These are phyloP conservation scores for Venturia nashicola DNA, from an alignment of 2,329 filamentous ascomycete genomes.

Conservation along the genomic window DNA sequence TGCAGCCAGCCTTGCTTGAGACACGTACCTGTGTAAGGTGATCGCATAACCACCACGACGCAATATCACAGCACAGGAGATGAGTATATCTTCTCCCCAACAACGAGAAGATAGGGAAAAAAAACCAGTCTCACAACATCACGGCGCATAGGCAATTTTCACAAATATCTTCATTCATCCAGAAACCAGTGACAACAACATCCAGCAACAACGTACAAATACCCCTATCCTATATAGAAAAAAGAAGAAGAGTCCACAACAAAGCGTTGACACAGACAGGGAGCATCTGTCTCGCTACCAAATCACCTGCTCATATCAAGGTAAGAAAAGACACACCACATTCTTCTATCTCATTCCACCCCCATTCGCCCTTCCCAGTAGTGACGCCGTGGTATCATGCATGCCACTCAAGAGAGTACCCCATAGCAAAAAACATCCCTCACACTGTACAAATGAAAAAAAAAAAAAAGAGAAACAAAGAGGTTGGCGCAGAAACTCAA, in stretches of 20 bases:
- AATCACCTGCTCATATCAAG: no score
- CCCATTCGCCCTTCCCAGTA: not conserved
- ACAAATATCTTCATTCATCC: not conserved
- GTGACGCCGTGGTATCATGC: slow-evolving; percentile 5
- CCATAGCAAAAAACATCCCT: not conserved
- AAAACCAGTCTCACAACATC: no score
- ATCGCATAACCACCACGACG: no score
- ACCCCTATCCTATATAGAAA: not conserved
- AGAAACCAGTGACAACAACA: not conserved
- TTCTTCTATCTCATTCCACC: not conserved
- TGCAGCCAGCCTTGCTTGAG: no score
- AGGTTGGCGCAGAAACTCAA: no score
- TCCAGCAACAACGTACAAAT: not conserved
- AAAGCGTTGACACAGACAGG: not conserved
- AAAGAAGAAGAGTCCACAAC: not conserved
- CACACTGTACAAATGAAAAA: not conserved
- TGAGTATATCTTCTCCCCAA: no score
- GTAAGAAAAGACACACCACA: not conserved
- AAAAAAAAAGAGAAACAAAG: not conserved
- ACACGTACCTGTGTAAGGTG: no score
- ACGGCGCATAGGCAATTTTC: not conserved
- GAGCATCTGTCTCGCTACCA: not conserved
- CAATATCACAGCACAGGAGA: no score
- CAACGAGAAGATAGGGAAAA: no score
- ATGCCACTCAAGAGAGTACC: not conserved